Conservation (phyloP, 208 protist genomes). For the Strigomonas galati region DNA sequence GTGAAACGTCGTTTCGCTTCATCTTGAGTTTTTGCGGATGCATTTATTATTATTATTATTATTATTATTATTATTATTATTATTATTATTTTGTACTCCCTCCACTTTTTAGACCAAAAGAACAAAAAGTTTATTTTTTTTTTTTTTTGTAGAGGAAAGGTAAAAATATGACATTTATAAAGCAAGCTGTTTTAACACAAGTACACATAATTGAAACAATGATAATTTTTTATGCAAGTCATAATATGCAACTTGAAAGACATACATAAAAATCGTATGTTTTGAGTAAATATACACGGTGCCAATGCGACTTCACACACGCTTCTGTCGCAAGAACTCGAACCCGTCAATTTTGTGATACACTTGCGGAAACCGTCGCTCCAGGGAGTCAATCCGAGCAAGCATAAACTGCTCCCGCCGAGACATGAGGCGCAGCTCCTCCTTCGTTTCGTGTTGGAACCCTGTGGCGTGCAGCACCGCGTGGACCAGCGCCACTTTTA, state of each 20-base stretch:
- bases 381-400: slow-evolving; percentile 28
- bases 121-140: background rate
- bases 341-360: slow-evolving; percentile 41
- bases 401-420: slow-evolving; percentile 53
- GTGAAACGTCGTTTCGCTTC: slow-evolving; percentile 10
- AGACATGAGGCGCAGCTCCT: slow-evolving; percentile 57
- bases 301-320: no score
- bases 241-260: no score
- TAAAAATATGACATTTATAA: no score
- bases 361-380: slow-evolving; percentile 32
- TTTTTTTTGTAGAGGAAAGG: no score
- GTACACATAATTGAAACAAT: no score
- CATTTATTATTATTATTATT: background rate
- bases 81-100: no score
- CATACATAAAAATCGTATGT: no score
- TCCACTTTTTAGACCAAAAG: no score
- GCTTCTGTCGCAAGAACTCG: slow-evolving; percentile 21
- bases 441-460: slow-evolving; percentile 63
- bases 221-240: no score
- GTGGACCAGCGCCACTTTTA: slow-evolving; percentile 67
- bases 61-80: background rate
- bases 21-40: background rate
- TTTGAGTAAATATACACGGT: slow-evolving; percentile 3
- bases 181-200: no score
- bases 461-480: slow-evolving; percentile 73